phyloP scores from a whole-genome alignment of 768 basidiomycete species.

The Boletus rex-veris region DNA sequence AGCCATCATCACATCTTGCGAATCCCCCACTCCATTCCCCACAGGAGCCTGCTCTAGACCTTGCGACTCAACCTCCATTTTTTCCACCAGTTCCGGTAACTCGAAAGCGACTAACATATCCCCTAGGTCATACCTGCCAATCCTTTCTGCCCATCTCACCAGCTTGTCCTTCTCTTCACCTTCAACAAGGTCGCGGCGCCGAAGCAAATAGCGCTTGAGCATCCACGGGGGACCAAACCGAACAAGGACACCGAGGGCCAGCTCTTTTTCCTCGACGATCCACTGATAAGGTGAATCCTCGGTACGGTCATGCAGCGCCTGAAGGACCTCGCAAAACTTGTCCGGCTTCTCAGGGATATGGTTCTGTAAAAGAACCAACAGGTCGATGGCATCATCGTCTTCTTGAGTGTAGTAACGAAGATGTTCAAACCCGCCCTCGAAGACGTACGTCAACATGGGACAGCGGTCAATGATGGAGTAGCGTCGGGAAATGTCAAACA shows the following conservation, averaged over 20 bases:
- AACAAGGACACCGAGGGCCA: constrained; percentile 22
- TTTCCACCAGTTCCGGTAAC: constrained; percentile 11
- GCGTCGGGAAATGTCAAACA: constrained; percentile 27
- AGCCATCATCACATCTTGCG: constrained; percentile 8
- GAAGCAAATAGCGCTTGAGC: constrained; percentile 25
- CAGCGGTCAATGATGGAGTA: constrained; percentile 23
- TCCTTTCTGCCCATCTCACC: constrained; percentile 13
- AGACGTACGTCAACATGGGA: constrained; percentile 29
- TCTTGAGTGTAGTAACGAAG: constrained; percentile 25
- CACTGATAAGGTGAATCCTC: constrained; percentile 22
- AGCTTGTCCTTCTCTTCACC: constrained; percentile 14
- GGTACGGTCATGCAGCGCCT: constrained; percentile 25
- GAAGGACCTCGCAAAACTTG: constrained; percentile 20
- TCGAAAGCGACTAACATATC: constrained; percentile 22
- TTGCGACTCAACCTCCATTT: constrained; percentile 6
- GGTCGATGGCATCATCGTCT: constrained; percentile 25
- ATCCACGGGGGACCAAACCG: constrained; percentile 25
- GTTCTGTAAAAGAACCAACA: constrained; percentile 18
- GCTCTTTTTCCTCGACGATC: constrained; percentile 25
- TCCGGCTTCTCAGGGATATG: constrained; percentile 21
- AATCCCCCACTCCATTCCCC: neutral
- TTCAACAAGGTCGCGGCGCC: constrained; percentile 19
- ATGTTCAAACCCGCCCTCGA: constrained; percentile 28
- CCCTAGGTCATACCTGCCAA: constrained; percentile 22
- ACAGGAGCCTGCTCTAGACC: neutral